These are phyloP conservation scores for Bretziella fagacearum DNA, from an alignment of 2,329 filamentous ascomycete species.

Conservation along the genomic window DNA sequence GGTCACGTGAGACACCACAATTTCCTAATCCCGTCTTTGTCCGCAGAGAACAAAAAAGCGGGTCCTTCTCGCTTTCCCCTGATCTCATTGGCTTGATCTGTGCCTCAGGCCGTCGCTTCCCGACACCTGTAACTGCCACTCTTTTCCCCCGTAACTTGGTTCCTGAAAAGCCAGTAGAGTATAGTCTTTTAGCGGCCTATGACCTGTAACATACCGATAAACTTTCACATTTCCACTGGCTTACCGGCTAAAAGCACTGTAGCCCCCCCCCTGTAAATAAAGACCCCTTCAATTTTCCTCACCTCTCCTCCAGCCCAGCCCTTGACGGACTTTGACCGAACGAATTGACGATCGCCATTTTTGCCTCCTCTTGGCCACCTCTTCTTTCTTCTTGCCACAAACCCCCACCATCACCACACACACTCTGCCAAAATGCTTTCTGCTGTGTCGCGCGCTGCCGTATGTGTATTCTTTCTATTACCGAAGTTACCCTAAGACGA, in stretches of 20 bases:
- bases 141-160: too few relatives aligned
- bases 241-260: not conserved
- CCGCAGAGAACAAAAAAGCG: slow-evolving; percentile 7
- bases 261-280: not conserved
- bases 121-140: not conserved
- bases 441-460: slow-evolving; percentile 13
- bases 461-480: slow-evolving; percentile 11
- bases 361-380: not conserved
- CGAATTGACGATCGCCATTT: not conserved
- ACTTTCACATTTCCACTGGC: too few relatives aligned
- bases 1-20: not conserved
- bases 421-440: slow-evolving; percentile 9
- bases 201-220: too few relatives aligned
- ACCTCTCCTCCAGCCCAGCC: not conserved
- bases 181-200: too few relatives aligned
- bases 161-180: too few relatives aligned
- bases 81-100: not conserved
- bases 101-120: slow-evolving; percentile 9
- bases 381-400: not conserved
- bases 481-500: too few relatives aligned
- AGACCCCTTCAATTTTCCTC: not conserved
- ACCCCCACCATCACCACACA: not conserved
- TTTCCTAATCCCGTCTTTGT: slow-evolving; percentile 10
- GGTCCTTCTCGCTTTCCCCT: not conserved
- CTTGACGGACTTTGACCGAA: too few relatives aligned